Conservation (phyloP, 2,329 filamentous ascomycete genomes). For the Fusarium torulosum region DNA sequence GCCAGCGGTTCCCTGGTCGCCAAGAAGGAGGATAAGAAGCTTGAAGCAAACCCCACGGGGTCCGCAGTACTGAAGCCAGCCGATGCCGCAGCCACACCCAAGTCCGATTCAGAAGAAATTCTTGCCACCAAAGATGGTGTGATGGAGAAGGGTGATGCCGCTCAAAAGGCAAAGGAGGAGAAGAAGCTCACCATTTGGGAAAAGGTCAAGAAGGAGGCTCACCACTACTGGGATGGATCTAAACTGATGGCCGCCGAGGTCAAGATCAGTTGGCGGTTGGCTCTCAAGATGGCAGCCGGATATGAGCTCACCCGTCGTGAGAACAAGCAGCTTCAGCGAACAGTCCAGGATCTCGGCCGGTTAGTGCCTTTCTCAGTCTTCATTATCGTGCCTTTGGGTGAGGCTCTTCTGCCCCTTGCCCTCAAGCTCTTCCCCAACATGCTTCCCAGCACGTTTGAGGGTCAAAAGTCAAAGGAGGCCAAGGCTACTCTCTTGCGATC, state of each 20-base stretch:
- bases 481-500: slow-evolving; percentile 86
- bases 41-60: slow-evolving; percentile 39
- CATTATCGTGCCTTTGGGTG: slow-evolving; percentile 95
- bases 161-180: slow-evolving; percentile 72
- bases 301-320: slow-evolving; percentile 97
- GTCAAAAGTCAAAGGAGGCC: slow-evolving; percentile 86
- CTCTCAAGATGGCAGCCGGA: slow-evolving; percentile 96
- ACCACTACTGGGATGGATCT: slow-evolving; percentile 98
- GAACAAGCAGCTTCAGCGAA: slow-evolving; percentile 90
- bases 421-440: slow-evolving; percentile 97
- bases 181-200: slow-evolving; percentile 91
- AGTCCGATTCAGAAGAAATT: slow-evolving; percentile 56
- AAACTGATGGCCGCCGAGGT: slow-evolving; percentile 94
- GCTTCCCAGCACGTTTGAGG: slow-evolving; percentile 97
- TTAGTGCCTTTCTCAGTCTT: slow-evolving; percentile 97
- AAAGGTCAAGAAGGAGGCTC: slow-evolving; percentile 92
- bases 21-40: slow-evolving; percentile 53
- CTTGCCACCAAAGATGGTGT: slow-evolving; percentile 69
- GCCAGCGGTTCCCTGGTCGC: slow-evolving; percentile 51
- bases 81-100: slow-evolving; percentile 50
- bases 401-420: slow-evolving; percentile 90
- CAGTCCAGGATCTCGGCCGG: slow-evolving; percentile 91
- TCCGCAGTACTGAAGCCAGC: slow-evolving; percentile 34
- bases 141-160: slow-evolving; percentile 69
- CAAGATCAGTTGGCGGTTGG: slow-evolving; percentile 89